phyloP scores from a whole-genome alignment of 2,329 filamentous ascomycete genomes.

The Phoma sp. region DNA sequence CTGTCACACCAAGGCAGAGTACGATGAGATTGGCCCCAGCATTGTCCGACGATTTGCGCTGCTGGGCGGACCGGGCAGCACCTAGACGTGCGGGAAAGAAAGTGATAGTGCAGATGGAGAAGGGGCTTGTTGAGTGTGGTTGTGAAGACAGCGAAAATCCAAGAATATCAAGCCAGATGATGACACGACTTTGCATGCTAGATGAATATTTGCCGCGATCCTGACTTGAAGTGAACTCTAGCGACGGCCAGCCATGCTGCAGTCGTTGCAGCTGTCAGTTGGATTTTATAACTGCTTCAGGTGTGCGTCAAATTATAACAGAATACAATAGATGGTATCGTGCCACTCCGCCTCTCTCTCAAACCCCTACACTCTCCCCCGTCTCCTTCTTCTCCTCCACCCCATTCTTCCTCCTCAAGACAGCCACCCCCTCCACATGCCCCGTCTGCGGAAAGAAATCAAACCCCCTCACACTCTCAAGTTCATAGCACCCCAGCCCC shows the following conservation, averaged over 20 bases:
- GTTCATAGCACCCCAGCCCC: conserved; percentile 67
- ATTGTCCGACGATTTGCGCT: conserved; percentile 95
- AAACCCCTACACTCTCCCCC: background rate
- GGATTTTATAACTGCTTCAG: no score
- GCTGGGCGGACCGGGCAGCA: conserved; percentile 87
- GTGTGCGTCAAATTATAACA: no score
- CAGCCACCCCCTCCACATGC: conserved; percentile 70
- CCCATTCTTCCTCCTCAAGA: conserved; percentile 55
- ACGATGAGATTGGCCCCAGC: conserved; percentile 94
- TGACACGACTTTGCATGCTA: no score
- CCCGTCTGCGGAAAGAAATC: conserved; percentile 94
- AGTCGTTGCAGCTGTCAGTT: no score
- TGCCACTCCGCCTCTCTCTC: background rate
- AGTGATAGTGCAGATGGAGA: background rate
- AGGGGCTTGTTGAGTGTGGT: conserved; percentile 19
- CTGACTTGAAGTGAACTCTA: no score
- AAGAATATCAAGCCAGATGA: conserved; percentile 18
- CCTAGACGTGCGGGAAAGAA: conserved; percentile 51
- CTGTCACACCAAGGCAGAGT: conserved; percentile 79
- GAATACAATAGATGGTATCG: background rate
- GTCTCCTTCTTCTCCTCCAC: background rate
- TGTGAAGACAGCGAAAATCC: conserved; percentile 24
- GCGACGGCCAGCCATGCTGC: no score
- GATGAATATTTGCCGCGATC: no score
- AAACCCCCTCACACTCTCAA: conserved; percentile 90